Conservation (phyloP, 177 flowering plant species). For the Telopea speciosissima region DNA sequence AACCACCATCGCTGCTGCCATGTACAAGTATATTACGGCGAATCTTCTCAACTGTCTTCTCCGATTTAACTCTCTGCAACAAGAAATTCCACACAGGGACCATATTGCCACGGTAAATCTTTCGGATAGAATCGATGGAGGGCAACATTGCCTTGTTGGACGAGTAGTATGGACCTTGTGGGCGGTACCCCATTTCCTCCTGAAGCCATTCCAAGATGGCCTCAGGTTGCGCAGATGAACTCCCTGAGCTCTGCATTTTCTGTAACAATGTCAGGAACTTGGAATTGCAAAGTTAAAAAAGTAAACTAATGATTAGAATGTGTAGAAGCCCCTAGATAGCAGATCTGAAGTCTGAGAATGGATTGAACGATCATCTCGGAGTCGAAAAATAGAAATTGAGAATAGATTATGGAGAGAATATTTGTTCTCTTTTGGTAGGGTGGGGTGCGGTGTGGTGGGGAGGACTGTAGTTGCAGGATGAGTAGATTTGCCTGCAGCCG, state of each 20-base stretch:
- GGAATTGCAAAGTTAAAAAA: not conserved
- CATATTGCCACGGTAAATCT: conserved; percentile 89
- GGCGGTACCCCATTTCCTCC: conserved; percentile 91
- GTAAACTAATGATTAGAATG: not conserved
- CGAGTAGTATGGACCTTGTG: conserved; percentile 45
- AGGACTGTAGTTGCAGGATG: not conserved
- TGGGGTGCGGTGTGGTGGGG: not conserved
- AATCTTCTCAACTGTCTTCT: conserved; percentile 85
- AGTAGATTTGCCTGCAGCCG: not conserved
- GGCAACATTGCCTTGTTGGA: conserved; percentile 44
- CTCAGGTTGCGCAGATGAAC: conserved; percentile 58
- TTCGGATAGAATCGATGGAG: conserved; percentile 64
- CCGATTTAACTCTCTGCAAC: conserved; percentile 75
- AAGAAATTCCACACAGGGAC: conserved; percentile 81
- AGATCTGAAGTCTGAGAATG: conserved; percentile 2
- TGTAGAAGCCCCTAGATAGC: conserved; percentile 10
- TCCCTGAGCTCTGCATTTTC: conserved; percentile 28
- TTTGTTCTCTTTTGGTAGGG: not conserved
- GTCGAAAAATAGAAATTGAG: not conserved
- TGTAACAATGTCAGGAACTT: not conserved
- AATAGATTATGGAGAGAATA: not conserved
- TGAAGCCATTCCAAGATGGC: conserved; percentile 91
- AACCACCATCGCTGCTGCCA: conserved; percentile 30
- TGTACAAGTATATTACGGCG: conserved; percentile 79
- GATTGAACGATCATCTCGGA: not conserved